Conservation (phyloP, 129 eudicot species). For the Oenanthe sinensis region DNA sequence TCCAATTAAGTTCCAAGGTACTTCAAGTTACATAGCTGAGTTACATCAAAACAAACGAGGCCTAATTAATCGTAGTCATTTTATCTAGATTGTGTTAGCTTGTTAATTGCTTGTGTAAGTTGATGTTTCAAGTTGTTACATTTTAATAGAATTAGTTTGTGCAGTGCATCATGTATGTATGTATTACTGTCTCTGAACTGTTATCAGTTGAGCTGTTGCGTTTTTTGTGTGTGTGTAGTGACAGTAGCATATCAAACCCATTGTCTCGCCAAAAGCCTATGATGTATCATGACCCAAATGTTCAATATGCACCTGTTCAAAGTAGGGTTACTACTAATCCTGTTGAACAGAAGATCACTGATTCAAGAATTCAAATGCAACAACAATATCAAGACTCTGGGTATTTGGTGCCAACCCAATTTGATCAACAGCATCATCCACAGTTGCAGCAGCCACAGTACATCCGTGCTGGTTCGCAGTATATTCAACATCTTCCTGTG, state of each 20-base stretch:
- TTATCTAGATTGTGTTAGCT: not conserved
- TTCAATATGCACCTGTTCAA: conserved; percentile 40
- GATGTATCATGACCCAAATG: conserved; percentile 52
- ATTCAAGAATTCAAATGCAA: conserved; percentile 47
- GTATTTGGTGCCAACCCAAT: conserved; percentile 37
- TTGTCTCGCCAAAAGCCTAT: conserved; percentile 40
- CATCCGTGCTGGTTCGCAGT: conserved; percentile 56
- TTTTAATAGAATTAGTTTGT: not conserved
- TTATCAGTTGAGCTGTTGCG: conserved; percentile 18
- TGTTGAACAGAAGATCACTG: conserved; percentile 29
- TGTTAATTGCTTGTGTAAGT: not conserved
- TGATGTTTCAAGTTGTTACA: not conserved
- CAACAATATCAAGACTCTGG: conserved; percentile 58
- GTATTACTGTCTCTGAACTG: not conserved
- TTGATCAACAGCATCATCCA: conserved; percentile 33
- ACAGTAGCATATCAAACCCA: conserved; percentile 57
- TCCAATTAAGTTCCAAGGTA: too few relatives aligned
- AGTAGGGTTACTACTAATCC: conserved; percentile 21
- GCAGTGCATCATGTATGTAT: not conserved
- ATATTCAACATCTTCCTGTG: conserved; percentile 49
- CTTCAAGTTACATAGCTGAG: too few relatives aligned
- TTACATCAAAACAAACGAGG: too few relatives aligned
- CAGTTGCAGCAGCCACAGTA: conserved; percentile 68
- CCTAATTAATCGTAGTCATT: not conserved
- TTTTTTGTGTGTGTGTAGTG: conserved; percentile 51